phyloP scores from a whole-genome alignment of 2,329 filamentous ascomycete species.

The Colletotrichum sublineola region DNA sequence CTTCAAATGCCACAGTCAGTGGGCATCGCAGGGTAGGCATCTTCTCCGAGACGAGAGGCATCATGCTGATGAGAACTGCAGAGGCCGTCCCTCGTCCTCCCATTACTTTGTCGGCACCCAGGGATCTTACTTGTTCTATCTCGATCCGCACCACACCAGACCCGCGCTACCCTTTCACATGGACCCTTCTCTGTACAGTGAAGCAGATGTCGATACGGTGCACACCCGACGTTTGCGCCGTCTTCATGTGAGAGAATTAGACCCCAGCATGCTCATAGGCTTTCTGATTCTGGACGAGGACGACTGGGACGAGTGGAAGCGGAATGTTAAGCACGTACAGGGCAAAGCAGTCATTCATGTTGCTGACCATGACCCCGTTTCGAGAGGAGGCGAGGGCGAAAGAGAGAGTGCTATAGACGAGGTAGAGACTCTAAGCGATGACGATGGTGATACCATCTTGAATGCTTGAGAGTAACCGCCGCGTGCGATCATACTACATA shows the following conservation, averaged over 20 bases:
- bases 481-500: neutral
- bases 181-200: constrained; percentile 69
- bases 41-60: neutral
- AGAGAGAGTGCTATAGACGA: constrained; percentile 85
- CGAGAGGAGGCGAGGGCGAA: constrained; percentile 66
- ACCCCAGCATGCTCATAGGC: constrained; percentile 96
- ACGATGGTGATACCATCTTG: constrained; percentile 60
- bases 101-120: constrained; percentile 73
- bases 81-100: constrained; percentile 91
- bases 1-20: constrained; percentile 93
- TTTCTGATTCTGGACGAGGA: constrained; percentile 86
- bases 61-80: constrained; percentile 51
- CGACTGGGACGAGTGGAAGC: constrained; percentile 88
- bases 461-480: constrained; percentile 19
- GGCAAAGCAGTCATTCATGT: constrained; percentile 91
- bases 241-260: constrained; percentile 91
- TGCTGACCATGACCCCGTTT: constrained; percentile 75
- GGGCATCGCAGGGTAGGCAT: constrained; percentile 88
- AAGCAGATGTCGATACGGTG: constrained; percentile 83
- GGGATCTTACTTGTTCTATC: constrained; percentile 88
- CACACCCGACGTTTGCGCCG: constrained; percentile 88
- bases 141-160: constrained; percentile 92
- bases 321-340: constrained; percentile 78
- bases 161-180: constrained; percentile 77
- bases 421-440: constrained; percentile 89